A percentile compares a stretch with the other conserved stretches of the same genome.
Evolutionary conservation across 2,329 filamentous ascomycete species (phyloP).

Genomic region (Aspergillus bombycis): DNA sequence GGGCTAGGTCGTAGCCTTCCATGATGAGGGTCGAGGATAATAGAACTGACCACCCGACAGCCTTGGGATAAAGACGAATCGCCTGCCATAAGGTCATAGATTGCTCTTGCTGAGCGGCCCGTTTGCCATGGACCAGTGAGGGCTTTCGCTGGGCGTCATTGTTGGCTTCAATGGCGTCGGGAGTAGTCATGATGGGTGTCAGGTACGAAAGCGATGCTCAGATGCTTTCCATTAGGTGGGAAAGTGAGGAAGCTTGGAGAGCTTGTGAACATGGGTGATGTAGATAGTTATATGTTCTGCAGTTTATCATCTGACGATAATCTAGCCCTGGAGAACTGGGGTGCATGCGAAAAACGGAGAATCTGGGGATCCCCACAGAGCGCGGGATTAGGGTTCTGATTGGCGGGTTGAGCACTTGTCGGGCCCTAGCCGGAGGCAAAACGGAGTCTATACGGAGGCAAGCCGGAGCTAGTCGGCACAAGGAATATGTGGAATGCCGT

Average conservation of each 20-base stretch:
- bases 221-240: background rate
- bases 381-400: background rate
- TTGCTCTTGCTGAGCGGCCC: slow-evolving; percentile 38
- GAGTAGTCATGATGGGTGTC: slow-evolving; percentile 3
- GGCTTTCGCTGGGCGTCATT: slow-evolving; percentile 13
- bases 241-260: background rate
- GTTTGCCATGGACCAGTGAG: slow-evolving; percentile 24
- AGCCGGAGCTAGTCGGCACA: slow-evolving; percentile 18
- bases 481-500: background rate
- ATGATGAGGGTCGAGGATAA: slow-evolving; percentile 43
- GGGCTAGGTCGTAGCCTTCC: slow-evolving; percentile 45
- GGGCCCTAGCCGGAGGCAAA: background rate
- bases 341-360: slow-evolving; percentile 2
- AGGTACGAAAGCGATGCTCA: background rate
- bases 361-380: slow-evolving; percentile 3
- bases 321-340: background rate
- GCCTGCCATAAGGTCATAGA: slow-evolving; percentile 39
- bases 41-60: slow-evolving; percentile 41
- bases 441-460: background rate
- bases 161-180: background rate
- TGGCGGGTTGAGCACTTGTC: background rate
- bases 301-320: background rate
- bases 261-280: background rate
- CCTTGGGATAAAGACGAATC: slow-evolving; percentile 35
- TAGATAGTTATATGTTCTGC: background rate